Base-by-base conservation (phyloP, 805 yeast genomes). In the Candida gorgasii region DNA sequence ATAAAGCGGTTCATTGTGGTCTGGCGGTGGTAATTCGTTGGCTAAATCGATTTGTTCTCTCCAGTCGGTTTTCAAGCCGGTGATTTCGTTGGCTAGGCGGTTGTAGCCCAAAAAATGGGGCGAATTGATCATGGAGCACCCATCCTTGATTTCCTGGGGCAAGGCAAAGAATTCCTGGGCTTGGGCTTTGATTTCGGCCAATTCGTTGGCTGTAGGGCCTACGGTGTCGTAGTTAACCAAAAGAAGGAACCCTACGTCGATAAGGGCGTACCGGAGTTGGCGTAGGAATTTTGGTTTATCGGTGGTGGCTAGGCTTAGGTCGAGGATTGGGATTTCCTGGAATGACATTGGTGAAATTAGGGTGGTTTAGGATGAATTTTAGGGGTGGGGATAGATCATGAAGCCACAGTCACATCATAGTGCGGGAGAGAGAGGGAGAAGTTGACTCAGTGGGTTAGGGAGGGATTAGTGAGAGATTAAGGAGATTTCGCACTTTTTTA, bases 31-130 rank as follows among this genome's bases (percentile, higher is more conserved):
- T 24, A 74, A 57, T 45, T 73, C 78, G 5, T 81, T 76, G 4
- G 78, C 84, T 43, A 80, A 62, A 52, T 80, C 86, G 45, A 75
- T 73, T 58, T 81, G 86, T 51, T 80, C 86, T 43, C 85, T 62
- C 72, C 80, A 72, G 52, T 80, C 86, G 3, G 75, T 67, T 18
- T 63, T 62, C 16, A 63, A 62, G 9, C 79, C 78, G 0, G 85
- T 79, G 39, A 76, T 72, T 51, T 80, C 85, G 44, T 78, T 76
- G 5, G 82, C 84, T 17, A 80, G 61, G 27, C 71, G 61, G 22
- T 79, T 73, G 63, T 73, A 82, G 4, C 82, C 86, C 52, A 73
- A 68, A 49, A 81, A 80, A 50, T 80, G 83, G 5, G 80, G 79
- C 47, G 76, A 77, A 49, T 69, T 65, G 36, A 65, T 72, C 86